Evolutionary conservation across 371 early-diverging fungal genomes (phyloP).

Genomic region (Rhizopus sp.): DNA sequence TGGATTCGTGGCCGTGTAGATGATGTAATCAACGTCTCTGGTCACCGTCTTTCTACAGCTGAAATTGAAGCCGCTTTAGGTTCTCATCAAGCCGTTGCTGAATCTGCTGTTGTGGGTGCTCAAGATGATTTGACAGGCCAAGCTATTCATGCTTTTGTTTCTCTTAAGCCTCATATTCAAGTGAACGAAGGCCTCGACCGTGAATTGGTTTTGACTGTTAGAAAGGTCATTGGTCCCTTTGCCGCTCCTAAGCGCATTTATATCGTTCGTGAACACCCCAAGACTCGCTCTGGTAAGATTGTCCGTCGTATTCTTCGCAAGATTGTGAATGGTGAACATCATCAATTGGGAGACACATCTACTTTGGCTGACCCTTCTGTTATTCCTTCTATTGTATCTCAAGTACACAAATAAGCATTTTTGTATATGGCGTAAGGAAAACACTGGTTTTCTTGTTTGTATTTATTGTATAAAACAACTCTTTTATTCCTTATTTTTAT

Average conservation of each 20-base stretch:
- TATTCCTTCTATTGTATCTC: conserved; percentile 3
- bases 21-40: conserved; percentile 97
- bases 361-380: conserved; percentile 82
- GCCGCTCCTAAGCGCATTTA: conserved; percentile 91
- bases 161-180: conserved; percentile 57
- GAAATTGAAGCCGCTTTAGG: conserved; percentile 92
- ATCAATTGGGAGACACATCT: conserved; percentile 85
- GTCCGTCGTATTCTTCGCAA: conserved; percentile 92
- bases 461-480: not conserved
- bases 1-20: conserved; percentile 95
- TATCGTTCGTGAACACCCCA: conserved; percentile 87
- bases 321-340: conserved; percentile 84
- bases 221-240: conserved; percentile 90
- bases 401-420: not conserved
- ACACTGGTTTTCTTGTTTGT: not conserved
- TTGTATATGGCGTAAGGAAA: no score
- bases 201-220: conserved; percentile 73
- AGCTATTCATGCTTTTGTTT: conserved; percentile 70
- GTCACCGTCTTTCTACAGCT: conserved; percentile 94
- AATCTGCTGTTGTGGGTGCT: conserved; percentile 94
- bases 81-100: conserved; percentile 75
- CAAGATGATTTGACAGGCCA: conserved; percentile 93
- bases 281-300: conserved; percentile 96
- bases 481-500: not conserved
- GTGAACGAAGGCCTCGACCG: conserved; percentile 49